A percentile compares a stretch with the other conserved stretches of the same genome.
Conservation (phyloP, 2,329 filamentous ascomycete species). For the Tympanopsis confertula region DNA sequence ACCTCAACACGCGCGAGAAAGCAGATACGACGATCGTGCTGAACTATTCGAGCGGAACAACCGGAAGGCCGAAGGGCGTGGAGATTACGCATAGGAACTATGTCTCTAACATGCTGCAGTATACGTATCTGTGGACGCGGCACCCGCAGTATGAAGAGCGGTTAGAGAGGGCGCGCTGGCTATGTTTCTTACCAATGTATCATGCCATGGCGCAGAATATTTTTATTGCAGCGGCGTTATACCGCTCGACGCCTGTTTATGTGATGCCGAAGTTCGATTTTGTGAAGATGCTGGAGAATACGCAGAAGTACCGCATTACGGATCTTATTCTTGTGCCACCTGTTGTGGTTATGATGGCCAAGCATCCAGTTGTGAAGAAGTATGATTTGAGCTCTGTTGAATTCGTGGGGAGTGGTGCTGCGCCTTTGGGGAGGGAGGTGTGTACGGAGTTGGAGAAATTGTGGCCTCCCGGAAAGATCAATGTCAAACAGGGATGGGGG, state of each 20-base stretch:
- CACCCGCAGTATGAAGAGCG: conserved; percentile 11
- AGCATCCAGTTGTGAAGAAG: conserved; percentile 5
- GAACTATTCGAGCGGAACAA: conserved; percentile 12
- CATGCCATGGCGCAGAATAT: conserved; percentile 6
- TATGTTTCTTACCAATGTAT: conserved; percentile 9
- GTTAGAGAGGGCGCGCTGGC: conserved; percentile 7
- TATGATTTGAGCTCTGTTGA: conserved; percentile 8
- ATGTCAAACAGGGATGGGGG: conserved; percentile 11
- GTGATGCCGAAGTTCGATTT: conserved; percentile 3
- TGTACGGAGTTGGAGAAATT: conserved; percentile 7
- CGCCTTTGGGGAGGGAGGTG: conserved; percentile 7
- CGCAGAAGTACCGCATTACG: conserved; percentile 8
- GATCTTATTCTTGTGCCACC: conserved; percentile 6
- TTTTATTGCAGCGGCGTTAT: background rate
- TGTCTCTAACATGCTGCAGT: conserved; percentile 8
- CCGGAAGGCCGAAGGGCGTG: conserved; percentile 10
- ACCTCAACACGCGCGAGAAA: conserved; percentile 24
- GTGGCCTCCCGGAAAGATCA: conserved; percentile 3
- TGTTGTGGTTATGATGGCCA: conserved; percentile 8
- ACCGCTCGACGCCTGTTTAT: background rate
- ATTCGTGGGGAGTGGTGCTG: conserved; percentile 7
- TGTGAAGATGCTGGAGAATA: conserved; percentile 6
- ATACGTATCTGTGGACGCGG: conserved; percentile 5
- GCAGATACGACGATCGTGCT: conserved; percentile 24
- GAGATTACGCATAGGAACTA: conserved; percentile 9